These are phyloP conservation scores for Kodamaea alishanica DNA, from an alignment of 1,139 yeast species.

Conservation along the genomic window DNA sequence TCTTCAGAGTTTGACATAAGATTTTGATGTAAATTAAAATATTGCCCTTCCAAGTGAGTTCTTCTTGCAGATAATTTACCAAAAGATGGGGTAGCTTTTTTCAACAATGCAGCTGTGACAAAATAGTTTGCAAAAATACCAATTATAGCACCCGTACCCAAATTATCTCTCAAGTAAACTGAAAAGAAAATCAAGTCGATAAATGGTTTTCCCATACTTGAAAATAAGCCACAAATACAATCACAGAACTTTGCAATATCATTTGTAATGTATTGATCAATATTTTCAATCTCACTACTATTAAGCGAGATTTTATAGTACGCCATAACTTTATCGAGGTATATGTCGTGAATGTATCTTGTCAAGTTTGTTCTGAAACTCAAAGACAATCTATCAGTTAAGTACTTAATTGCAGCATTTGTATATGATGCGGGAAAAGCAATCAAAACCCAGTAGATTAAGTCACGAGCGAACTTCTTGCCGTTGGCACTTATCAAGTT, in stretches of 20 bases:
- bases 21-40: conserved; percentile 81
- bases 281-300: conserved; percentile 39
- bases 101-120: conserved; percentile 72
- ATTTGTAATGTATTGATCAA: conserved; percentile 79
- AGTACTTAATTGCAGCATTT: conserved; percentile 81
- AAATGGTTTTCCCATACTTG: conserved; percentile 88
- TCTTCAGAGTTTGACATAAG: conserved; percentile 89
- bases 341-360: conserved; percentile 86
- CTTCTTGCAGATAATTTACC: conserved; percentile 73
- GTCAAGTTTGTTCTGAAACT: conserved; percentile 83
- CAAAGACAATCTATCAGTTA: conserved; percentile 73
- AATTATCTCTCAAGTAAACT: conserved; percentile 74
- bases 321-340: conserved; percentile 75
- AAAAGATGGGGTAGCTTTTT: conserved; percentile 76
- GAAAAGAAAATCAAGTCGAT: conserved; percentile 87
- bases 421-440: conserved; percentile 95
- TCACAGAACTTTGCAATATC: conserved; percentile 82
- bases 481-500: conserved; percentile 85
- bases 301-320: conserved; percentile 71
- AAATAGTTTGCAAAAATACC: conserved; percentile 83
- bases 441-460: conserved; percentile 80
- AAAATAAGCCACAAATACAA: conserved; percentile 77
- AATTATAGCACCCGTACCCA: conserved; percentile 79
- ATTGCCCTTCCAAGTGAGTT: conserved; percentile 83
- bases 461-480: conserved; percentile 67